Base-by-base conservation (phyloP, 441 rosid species). In the Adansonia rubrostipa region DNA sequence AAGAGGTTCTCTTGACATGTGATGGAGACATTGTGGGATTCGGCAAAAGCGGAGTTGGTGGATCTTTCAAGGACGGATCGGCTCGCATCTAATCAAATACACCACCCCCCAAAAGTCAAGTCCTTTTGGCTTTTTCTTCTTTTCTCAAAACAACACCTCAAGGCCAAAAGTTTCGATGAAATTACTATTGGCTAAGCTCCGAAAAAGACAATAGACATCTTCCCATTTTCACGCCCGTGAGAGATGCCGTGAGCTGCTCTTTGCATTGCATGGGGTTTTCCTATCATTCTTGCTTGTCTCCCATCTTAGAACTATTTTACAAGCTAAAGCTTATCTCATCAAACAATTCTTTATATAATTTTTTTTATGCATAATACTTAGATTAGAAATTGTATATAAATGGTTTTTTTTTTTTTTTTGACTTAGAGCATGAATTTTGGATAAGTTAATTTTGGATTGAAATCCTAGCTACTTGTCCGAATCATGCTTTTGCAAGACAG, bases 181-280 rank as follows among this genome's bases (percentile, higher is more conserved):
- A 19, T 20, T 48, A 7, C 42, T 4, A 48, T 47, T 70, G 60
- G 74, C 74, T 48, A 48, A 14, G 36, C 45, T 50, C 71, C 73
- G 47, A 28, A 65, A 50, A n/a, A 22, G 24, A 58, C 50, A 8
- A 47, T 51, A 57, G 50, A 72, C 65, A 68, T 53, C 60, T 42
- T 15, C 81, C 77, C 65, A 9, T 64, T n/a, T 75, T 75, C 57
- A 67, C 64, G 74, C 48, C 61, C 74, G 17, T 2, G 66, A 78
- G 77, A 63, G 33, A 45, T 63, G 77, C 70, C 81, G 44, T 33
- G 62, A 74, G 48, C 67, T 64, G 9, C 68, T 63, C 71, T 47
- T 47, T 36, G 8, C 60, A 9, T 56, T 24, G 58, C 73, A 45
- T 57, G 45, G 19, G 20, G 11, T 1, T 28, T 71, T 53, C 64